Evolutionary conservation across 306 rosid species (phyloP).

Genomic region (Spatholobus suberectus): DNA sequence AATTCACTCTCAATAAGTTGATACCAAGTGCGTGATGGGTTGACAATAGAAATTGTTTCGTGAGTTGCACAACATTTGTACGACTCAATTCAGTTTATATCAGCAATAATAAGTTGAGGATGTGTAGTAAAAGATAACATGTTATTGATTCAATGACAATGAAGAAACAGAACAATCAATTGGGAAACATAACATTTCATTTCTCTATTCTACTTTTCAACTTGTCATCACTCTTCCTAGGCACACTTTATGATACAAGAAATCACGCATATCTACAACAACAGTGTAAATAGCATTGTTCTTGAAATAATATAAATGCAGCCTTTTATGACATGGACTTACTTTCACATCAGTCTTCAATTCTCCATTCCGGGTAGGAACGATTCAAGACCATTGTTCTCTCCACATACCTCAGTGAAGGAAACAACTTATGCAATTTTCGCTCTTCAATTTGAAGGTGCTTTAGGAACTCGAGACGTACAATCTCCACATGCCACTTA

Average conservation of each 20-base stretch:
- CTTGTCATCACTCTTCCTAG: background rate
- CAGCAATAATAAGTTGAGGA: no score
- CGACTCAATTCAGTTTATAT: no score
- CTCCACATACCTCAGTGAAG: background rate
- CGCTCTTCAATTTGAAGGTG: background rate
- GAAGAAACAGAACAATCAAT: no score
- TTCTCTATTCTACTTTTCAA: background rate
- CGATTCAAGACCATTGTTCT: background rate
- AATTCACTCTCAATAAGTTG: no score
- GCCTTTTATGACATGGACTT: background rate
- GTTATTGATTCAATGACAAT: no score
- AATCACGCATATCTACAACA: background rate
- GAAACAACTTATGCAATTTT: background rate
- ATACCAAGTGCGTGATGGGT: no score
- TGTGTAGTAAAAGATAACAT: no score
- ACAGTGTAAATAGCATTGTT: background rate
- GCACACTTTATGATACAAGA: background rate
- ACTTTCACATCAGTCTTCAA: background rate
- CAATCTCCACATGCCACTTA: constrained; percentile 4
- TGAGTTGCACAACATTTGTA: no score
- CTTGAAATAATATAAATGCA: background rate
- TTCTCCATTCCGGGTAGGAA: background rate
- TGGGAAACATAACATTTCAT: no score
- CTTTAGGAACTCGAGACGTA: background rate
- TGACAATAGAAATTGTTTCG: no score